Conservation (phyloP, 306 rosid genomes). For the Pyrus pyrifolia region DNA sequence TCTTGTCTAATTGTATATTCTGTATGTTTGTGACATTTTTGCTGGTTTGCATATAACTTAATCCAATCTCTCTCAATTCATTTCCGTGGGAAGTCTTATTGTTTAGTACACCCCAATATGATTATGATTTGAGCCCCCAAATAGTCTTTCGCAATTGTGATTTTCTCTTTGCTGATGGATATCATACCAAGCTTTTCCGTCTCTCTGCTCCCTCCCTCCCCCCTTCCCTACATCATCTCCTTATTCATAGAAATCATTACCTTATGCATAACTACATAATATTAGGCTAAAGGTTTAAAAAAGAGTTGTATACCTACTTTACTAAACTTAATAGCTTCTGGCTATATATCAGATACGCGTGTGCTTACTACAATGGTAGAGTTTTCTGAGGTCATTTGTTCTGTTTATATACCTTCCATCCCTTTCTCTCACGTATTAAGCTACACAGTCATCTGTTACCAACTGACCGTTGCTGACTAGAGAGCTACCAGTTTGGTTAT, state of each 20-base stretch:
- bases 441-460: background rate
- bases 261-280: too few relatives aligned
- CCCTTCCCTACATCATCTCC: too few relatives aligned
- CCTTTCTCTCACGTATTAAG: background rate
- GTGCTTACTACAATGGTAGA: background rate
- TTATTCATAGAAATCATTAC: background rate
- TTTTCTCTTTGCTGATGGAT: too few relatives aligned
- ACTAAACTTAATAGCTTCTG: background rate
- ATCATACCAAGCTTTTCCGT: too few relatives aligned
- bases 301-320: background rate
- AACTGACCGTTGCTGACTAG: background rate
- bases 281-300: background rate
- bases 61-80: background rate
- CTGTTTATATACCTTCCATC: background rate
- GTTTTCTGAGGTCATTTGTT: background rate
- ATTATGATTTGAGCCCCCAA: too few relatives aligned
- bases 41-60: background rate
- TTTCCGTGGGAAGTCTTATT: background rate
- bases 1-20: conserved; percentile 10
- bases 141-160: too few relatives aligned
- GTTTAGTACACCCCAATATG: too few relatives aligned
- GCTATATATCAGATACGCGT: background rate
- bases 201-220: too few relatives aligned
- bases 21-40: background rate
- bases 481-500: background rate